Percentiles rank a stretch among this genome's conserved stretches.
These are phyloP conservation scores for Sisymbrium irio DNA, from an alignment of 345 rosid genomes.

Conservation along the genomic window DNA sequence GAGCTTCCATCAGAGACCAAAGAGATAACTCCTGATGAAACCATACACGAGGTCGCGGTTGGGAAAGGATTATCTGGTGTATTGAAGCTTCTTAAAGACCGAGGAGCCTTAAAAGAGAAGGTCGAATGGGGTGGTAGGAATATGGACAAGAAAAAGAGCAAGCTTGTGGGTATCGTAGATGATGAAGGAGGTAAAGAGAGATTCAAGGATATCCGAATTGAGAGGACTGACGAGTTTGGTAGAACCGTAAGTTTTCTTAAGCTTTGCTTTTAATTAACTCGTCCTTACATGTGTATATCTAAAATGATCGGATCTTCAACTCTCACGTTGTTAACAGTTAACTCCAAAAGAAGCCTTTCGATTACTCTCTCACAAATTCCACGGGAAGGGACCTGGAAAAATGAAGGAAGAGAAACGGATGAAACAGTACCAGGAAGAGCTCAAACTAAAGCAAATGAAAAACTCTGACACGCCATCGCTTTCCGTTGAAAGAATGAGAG, in stretches of 20 bases:
- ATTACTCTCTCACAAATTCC: conserved; percentile 82
- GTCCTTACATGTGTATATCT: conserved; percentile 1
- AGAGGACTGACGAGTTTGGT: conserved; percentile 95
- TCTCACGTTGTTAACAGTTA: conserved; percentile 45
- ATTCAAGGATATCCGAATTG: conserved; percentile 77
- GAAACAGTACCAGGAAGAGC: conserved; percentile 89
- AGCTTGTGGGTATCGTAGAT: conserved; percentile 78
- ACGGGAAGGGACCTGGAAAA: conserved; percentile 98
- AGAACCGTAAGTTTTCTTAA: conserved; percentile 67
- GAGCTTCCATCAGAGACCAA: conserved; percentile 49
- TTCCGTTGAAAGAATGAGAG: conserved; percentile 94
- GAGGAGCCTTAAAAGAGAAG: conserved; percentile 89
- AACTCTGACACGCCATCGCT: conserved; percentile 91
- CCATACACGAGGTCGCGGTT: conserved; percentile 80
- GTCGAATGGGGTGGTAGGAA: conserved; percentile 97
- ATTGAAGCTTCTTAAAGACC: conserved; percentile 72
- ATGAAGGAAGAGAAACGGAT: conserved; percentile 95
- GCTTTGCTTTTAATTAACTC: conserved; percentile 2
- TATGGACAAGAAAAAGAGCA: conserved; percentile 99
- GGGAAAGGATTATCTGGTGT: conserved; percentile 95
- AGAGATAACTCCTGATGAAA: conserved; percentile 70
- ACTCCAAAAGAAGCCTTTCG: conserved; percentile 96
- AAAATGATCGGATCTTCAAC: background rate
- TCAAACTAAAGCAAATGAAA: conserved; percentile 97
- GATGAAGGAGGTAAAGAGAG: conserved; percentile 42